Base-by-base conservation (phyloP, 768 basidiomycete genomes). In the Suillus decipiens region DNA sequence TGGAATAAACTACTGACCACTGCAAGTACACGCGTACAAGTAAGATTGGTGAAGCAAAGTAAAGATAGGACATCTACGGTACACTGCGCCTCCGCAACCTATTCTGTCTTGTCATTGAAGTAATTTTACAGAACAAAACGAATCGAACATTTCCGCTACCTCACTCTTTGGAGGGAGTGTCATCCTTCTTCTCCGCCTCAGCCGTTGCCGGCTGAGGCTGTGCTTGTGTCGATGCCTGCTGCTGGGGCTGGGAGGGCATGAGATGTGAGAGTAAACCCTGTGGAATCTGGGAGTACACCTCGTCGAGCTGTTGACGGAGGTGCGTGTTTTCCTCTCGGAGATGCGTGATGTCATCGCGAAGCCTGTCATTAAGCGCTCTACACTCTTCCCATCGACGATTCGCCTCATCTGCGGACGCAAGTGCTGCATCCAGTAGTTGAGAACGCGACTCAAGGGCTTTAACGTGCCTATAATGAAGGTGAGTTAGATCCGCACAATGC, bases 341-440 rank as follows among this genome's bases (percentile, higher is more conserved):
- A 2, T 89, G 86, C 8, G 90, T 84, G 62, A 93, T 95, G 76
- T 95, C 93, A 58, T 92, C 84, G 50, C 93, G 86, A 9, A 95
- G 83, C 72, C 92, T 90, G 73, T 95, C 93, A n/a, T 93, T 89
- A 61, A 95, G 82, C 2, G 88, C 86, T n/a, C 93, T 87, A 66
- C 92, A 94, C 67, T 95, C 93, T 69, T 94, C 93, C 91, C 92
- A 93, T 19, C 93, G 88, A 14, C 92, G 82, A 71, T 93, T 93
- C 11, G 93, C 93, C 72, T 93, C 93, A 72, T 95, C 92, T 4
- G 92, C 92, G 0, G 89, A 90, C 2, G 90, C 89, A 11, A 95
- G 84, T 1, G 93, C 93, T 17, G 93, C 89, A 70, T 95, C 92
- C 59, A 95, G 84, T 22, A 95, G 82, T 69, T 90, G 89, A 0